Evolutionary conservation across 1,284 basidiomycete species (phyloP), one percentile per base, ranked within the genome.

Genomic region (Apiotrichum veenhuisii): DNA sequence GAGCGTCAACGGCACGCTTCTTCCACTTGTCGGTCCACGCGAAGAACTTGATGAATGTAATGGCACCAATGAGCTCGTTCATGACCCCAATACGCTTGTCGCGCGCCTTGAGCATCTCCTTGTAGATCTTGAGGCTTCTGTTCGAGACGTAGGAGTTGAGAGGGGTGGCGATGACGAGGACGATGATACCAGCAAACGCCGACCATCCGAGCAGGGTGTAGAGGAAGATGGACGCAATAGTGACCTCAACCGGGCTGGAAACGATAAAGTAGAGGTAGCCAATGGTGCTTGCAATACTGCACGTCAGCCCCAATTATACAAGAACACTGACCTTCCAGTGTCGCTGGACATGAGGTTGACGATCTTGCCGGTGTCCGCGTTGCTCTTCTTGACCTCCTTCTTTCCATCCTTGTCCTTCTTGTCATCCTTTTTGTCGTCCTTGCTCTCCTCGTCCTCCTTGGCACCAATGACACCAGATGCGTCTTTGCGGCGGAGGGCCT

Each of bases 1-100:
- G 64, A 1, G 76, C 74, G n/a, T 74, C 69, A 8, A 55, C 51
- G 1, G 72, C 77, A 37, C 72, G 64, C 30, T 60, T 57, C 51
- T 72, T 74, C 77, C 77, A 78, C 52, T 74, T 71, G 37, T 71
- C 67, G 7, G 69, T 69, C 76, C 76, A 78, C 10, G 75, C 76
- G 44, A 77, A 77, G 64, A 77, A 77, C 64, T 73, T 70, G 59
- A 69, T 67, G 41, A 68, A 70, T 30, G 70, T 71, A 53, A 75
- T 75, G 4, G 86, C 85, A 34, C 84, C 79, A 53, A 94, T 87
- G 18, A 97, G 80, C 74, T 97, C 93, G 58, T 87, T 93, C 65
- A 96, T 76, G 18, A 91, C 86, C 0, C 81, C 82, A 84, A 96
- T 93, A 2, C 93, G 83, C 69, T 85, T 86, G 69, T 97, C 93